Base-by-base conservation (phyloP, 805 yeast species). In the Saturnispora dispora region DNA sequence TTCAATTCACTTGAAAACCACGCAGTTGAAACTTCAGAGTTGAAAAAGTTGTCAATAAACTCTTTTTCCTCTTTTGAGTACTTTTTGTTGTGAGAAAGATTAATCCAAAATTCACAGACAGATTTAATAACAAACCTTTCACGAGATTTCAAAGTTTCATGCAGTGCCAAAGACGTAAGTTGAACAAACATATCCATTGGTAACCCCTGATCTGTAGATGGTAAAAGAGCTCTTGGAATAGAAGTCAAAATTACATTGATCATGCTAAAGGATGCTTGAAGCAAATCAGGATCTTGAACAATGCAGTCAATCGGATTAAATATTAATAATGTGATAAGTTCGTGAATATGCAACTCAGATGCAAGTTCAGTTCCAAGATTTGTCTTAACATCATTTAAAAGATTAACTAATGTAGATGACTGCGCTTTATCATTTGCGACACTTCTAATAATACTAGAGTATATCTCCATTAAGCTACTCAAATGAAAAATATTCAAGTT, bases 81-180 rank as follows among this genome's bases (percentile, higher is more conserved):
- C 39, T 20, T 43, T 30, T 37, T 49, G 22, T 49, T 49, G 30
- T 64, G 60, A 7, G 81, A 58, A 6, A 81, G 57, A 30, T 64
- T 63, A 3, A 67, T 67, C 88, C 89, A 83, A 56, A 84, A 81
- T 46, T 69, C 66, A 47, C 74, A 71, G 0, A 76, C 66, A 1
- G 83, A 69, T 54, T 76, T 75, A 25, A 83, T 59, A 1, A 82
- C 74, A 55, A 79, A 76, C 32, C 79, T 66, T 59, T 84, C 88
- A n/a, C 69, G 67, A 0, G 77, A 70, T 5, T 57, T 54, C 23
- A 82, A 63, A 1, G 48, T 44, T 4, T 74, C 71, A 5, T 63
- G 57, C 11, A 79, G 55, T 2, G 72, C 70, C 18, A 49, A 28
- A 8, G 47, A 30, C 5, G 39, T 43, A 8, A 49, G 22, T 37